Evolutionary conservation across 768 basidiomycete species (phyloP).

Genomic region (Rhizopogon rudus): DNA sequence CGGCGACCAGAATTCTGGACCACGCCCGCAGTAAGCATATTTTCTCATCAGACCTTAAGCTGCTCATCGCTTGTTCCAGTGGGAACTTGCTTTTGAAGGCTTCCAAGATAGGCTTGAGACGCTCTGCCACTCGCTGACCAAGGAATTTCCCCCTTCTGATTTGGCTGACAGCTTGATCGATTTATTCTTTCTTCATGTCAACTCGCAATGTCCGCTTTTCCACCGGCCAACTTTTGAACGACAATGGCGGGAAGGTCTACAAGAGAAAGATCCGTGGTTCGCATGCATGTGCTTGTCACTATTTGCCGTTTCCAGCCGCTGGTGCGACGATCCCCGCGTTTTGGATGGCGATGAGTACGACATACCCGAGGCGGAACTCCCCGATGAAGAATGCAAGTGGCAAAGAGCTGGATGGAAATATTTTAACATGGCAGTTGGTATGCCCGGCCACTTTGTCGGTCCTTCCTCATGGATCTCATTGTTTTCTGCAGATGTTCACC

Average conservation of each 20-base stretch:
- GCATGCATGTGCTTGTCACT: constrained; percentile 53
- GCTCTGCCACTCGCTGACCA: constrained; percentile 29
- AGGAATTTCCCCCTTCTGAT: constrained; percentile 60
- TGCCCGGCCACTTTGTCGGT: constrained; percentile 8
- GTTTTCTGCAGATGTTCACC: constrained; percentile 41
- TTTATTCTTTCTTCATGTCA: constrained; percentile 61
- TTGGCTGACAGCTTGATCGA: constrained; percentile 56
- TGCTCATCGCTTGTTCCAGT: constrained; percentile 30
- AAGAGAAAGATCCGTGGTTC: constrained; percentile 57
- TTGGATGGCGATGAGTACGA: constrained; percentile 29
- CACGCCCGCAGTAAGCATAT: constrained; percentile 43
- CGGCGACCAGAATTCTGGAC: constrained; percentile 52
- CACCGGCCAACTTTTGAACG: constrained; percentile 67
- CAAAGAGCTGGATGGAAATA: constrained; percentile 57
- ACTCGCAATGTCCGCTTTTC: constrained; percentile 59
- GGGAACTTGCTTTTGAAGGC: constrained; percentile 56
- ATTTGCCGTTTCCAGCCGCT: constrained; percentile 68
- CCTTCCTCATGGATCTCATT: constrained; percentile 3
- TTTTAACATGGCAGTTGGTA: constrained; percentile 52
- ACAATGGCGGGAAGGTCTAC: constrained; percentile 49
- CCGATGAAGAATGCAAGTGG: constrained; percentile 37
- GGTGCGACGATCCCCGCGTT: constrained; percentile 58
- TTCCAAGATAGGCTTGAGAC: constrained; percentile 22
- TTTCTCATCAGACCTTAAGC: not conserved
- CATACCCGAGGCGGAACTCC: constrained; percentile 14